phyloP scores from a whole-genome alignment of 768 basidiomycete species.

The Arthromyces matolae region DNA sequence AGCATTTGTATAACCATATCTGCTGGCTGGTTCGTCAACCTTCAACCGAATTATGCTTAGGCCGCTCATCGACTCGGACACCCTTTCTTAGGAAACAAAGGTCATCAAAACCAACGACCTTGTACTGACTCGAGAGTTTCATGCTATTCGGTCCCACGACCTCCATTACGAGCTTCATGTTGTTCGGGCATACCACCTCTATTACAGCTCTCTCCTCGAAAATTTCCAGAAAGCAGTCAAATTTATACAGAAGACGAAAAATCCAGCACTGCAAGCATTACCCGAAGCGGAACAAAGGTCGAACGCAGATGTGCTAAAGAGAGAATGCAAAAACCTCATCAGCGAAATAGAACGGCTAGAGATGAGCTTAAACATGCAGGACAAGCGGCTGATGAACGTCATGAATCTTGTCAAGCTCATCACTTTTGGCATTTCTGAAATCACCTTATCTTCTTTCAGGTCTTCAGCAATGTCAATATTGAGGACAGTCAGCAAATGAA shows the following conservation, averaged over 20 bases:
- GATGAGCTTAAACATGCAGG: conserved; percentile 38
- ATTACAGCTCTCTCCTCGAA: conserved; percentile 43
- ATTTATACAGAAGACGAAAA: conserved; percentile 39
- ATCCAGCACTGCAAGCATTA: conserved; percentile 47
- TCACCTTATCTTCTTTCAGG: conserved; percentile 23
- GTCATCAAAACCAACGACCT: conserved; percentile 40
- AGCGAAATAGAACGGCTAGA: conserved; percentile 47
- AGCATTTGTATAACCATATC: conserved; percentile 21
- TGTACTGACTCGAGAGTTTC: conserved; percentile 43
- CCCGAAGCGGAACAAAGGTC: conserved; percentile 23
- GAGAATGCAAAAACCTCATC: conserved; percentile 48
- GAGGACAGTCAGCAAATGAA: conserved; percentile 50
- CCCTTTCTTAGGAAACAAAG: conserved; percentile 40
- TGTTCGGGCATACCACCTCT: conserved; percentile 48
- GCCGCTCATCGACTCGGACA: background rate
- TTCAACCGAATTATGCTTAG: background rate
- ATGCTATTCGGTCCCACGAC: conserved; percentile 49
- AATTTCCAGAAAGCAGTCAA: conserved; percentile 44
- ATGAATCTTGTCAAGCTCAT: conserved; percentile 42
- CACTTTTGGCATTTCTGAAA: too few species aligned
- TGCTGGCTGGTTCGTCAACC: conserved; percentile 18
- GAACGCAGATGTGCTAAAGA: conserved; percentile 32
- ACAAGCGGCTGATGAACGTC: conserved; percentile 46
- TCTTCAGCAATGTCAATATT: conserved; percentile 59
- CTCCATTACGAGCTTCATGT: conserved; percentile 46